Percentiles rank a stretch among this genome's conserved stretches.
These are phyloP conservation scores for Mycosphaerella arachidis DNA, from an alignment of 2,329 filamentous ascomycete genomes.

Conservation along the genomic window DNA sequence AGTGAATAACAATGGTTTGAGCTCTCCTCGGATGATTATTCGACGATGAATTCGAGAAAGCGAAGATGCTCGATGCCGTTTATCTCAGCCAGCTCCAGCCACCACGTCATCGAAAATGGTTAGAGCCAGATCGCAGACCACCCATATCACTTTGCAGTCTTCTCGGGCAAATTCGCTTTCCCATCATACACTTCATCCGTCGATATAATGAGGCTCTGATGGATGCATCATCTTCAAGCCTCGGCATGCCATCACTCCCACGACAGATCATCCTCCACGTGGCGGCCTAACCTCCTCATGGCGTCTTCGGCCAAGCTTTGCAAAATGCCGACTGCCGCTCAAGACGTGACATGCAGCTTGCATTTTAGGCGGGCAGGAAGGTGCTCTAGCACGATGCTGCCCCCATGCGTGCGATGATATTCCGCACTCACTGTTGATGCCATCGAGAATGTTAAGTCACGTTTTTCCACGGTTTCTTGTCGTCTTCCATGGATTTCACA, in stretches of 20 bases:
- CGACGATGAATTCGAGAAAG: too few relatives aligned
- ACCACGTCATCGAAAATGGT: background rate
- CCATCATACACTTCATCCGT: background rate
- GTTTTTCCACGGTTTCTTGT: background rate
- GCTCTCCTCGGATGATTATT: too few relatives aligned
- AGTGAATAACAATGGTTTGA: too few relatives aligned
- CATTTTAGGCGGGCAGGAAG: background rate
- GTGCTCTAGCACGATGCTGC: background rate
- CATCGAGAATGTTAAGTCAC: background rate
- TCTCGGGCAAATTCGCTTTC: background rate
- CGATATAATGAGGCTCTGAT: background rate
- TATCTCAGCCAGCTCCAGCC: background rate
- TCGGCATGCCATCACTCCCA: background rate
- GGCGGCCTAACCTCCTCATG: background rate
- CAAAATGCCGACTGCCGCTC: background rate
- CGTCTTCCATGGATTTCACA: background rate
- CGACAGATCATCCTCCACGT: too few relatives aligned
- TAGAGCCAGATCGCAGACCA: background rate
- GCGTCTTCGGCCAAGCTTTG: background rate
- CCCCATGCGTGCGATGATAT: background rate
- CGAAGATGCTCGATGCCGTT: background rate
- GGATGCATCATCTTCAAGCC: background rate
- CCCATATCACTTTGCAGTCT: background rate
- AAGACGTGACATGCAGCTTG: constrained; percentile 3
- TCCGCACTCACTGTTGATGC: background rate